Evolutionary conservation across 805 yeast genomes (phyloP).

Genomic region (Candida insectorum): DNA sequence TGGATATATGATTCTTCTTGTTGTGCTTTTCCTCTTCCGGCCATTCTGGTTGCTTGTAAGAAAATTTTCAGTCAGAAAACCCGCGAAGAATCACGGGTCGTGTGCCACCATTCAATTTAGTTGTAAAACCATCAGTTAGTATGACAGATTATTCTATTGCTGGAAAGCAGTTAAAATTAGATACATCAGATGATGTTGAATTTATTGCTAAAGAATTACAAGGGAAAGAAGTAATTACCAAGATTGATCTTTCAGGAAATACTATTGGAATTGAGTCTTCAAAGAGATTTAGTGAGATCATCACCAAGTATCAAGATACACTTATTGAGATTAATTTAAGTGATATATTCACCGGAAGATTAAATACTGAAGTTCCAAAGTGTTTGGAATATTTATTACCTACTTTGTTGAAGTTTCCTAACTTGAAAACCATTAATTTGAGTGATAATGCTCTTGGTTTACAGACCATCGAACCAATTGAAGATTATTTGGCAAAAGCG

Average conservation of each 20-base stretch:
- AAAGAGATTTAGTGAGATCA: slow-evolving; percentile 57
- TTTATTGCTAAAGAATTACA: slow-evolving; percentile 62
- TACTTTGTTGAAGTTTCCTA: slow-evolving; percentile 64
- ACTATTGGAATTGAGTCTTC: slow-evolving; percentile 93
- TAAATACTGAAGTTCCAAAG: slow-evolving; percentile 90
- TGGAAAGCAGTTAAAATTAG: slow-evolving; percentile 74
- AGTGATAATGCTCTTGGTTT: slow-evolving; percentile 97
- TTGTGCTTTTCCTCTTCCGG: slow-evolving; percentile 19
- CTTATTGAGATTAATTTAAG: slow-evolving; percentile 76
- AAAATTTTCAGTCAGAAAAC: background rate
- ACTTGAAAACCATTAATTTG: slow-evolving; percentile 71
- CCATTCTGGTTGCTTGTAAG: too few relatives aligned
- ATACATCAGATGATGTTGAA: slow-evolving; percentile 66
- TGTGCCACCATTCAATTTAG: too few relatives aligned
- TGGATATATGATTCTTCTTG: slow-evolving; percentile 36
- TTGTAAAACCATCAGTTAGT: too few relatives aligned
- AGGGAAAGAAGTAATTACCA: slow-evolving; percentile 34
- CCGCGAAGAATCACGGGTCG: too few relatives aligned
- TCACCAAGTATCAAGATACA: slow-evolving; percentile 38
- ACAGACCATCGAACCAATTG: slow-evolving; percentile 89
- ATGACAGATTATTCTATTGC: slow-evolving; percentile 60
- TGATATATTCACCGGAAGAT: slow-evolving; percentile 91
- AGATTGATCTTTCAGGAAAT: slow-evolving; percentile 85
- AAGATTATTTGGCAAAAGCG: slow-evolving; percentile 70
- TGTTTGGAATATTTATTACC: slow-evolving; percentile 72